These are phyloP conservation scores for Alternaria atra DNA, from an alignment of 2,329 filamentous ascomycete genomes.

Conservation along the genomic window DNA sequence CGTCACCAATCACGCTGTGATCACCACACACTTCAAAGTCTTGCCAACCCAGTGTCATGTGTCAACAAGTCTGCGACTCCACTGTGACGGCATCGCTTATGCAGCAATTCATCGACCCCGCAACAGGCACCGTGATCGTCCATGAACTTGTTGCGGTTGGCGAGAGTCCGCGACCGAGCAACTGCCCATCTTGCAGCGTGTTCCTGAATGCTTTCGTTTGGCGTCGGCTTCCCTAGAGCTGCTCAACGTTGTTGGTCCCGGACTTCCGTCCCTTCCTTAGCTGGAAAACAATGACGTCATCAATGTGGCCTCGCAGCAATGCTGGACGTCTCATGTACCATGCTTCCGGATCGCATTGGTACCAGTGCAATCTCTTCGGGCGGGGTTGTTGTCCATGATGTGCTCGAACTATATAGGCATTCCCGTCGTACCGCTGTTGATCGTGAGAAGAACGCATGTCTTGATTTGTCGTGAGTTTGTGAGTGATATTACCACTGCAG, in stretches of 20 bases:
- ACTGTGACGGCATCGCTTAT: constrained; percentile 17
- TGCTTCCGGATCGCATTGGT: constrained; percentile 1
- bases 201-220: constrained; percentile 14
- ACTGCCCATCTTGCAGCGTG: constrained; percentile 6
- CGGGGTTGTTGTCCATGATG: constrained; percentile 8
- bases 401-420: constrained; percentile 24
- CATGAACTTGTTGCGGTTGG: constrained; percentile 4
- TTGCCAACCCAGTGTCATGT: constrained; percentile 5
- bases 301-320: constrained; percentile 5
- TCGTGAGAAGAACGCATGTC: constrained; percentile 27
- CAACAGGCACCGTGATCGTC: constrained; percentile 4
- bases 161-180: not conserved
- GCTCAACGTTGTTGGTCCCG: not conserved
- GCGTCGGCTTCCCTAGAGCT: not conserved
- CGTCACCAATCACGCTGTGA: constrained; percentile 2
- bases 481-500: constrained; percentile 14
- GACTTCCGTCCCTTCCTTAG: not conserved
- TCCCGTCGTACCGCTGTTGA: constrained; percentile 31
- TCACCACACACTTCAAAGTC: not conserved
- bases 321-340: not conserved
- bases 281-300: constrained; percentile 12
- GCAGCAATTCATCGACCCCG: constrained; percentile 7
- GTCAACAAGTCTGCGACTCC: constrained; percentile 13
- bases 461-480: constrained; percentile 39
- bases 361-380: not conserved